Conservation (phyloP, 768 basidiomycete species). For the Nidularia pulvinata region DNA sequence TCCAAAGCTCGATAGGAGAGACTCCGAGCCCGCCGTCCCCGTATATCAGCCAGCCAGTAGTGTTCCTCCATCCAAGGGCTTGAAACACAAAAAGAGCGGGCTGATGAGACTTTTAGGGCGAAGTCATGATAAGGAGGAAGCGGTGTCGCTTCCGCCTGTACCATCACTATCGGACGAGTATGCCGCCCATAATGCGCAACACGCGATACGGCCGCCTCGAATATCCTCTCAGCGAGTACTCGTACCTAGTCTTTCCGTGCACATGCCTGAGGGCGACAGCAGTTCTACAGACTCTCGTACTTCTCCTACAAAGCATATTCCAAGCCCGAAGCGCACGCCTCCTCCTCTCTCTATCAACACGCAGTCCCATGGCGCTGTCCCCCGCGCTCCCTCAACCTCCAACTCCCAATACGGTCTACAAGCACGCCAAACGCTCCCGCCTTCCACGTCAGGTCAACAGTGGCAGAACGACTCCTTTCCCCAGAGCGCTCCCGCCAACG, state of each 20-base stretch:
- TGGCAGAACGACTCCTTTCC: conserved; percentile 29
- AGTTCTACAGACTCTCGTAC: neutral
- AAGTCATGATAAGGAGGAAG: conserved; percentile 46
- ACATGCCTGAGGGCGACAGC: conserved; percentile 3
- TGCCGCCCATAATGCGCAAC: conserved; percentile 23
- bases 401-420: conserved; percentile 14
- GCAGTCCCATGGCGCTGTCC: conserved; percentile 14
- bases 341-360: conserved; percentile 44
- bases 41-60: conserved; percentile 7
- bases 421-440: conserved; percentile 17
- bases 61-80: conserved; percentile 33
- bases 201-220: conserved; percentile 17
- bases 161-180: conserved; percentile 43
- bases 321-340: conserved; percentile 31
- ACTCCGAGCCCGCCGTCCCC: conserved; percentile 30
- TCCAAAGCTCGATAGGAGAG: conserved; percentile 37
- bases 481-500: conserved; percentile 66
- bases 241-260: conserved; percentile 36
- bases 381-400: conserved; percentile 15
- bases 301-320: conserved; percentile 4
- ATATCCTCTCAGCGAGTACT: conserved; percentile 33
- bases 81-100: conserved; percentile 81
- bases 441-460: conserved; percentile 13
- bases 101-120: conserved; percentile 75
- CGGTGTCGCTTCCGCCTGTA: conserved; percentile 51